Evolutionary conservation across 2,329 filamentous ascomycete species (phyloP), one percentile per base, ranked within the genome.

Genomic region (Xylariales sp.): DNA sequence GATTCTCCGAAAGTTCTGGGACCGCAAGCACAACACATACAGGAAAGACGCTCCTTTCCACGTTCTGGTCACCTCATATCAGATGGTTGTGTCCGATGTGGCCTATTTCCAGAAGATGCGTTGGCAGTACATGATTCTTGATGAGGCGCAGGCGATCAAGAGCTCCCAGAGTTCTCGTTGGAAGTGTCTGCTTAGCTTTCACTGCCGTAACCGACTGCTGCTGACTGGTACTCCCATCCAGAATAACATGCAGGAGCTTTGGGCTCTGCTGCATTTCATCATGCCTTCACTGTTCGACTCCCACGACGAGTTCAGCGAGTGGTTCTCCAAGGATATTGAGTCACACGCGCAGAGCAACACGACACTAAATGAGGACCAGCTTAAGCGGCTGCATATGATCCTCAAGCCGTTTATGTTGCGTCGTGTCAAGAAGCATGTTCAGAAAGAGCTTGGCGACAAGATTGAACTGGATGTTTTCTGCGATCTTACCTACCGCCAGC

Each of bases 41-140:
- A 89, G 81, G 53, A 88, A 87, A 55, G 89, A 96, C 41, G 89
- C 90, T 1, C 83, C 89, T 12, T 97, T 98, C 69, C 93, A 98
- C 57, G 90, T 98, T 37, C 79, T 96, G 36, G 83, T 98, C 33
- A 98, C 93, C 0, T 97, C 91, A 1, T 98, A 98, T 61, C 93
- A 98, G 63, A 74, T 98, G 25, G 93, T 98, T 18, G 93, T 98
- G 15, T 87, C 90, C 18, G 93, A 98, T 59, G 88, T 94, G 2
- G 83, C 89, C 43, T 98, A 98, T 63, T 97, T 98, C 69, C 91
- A 96, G 65, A 97, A 97, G 72, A 93, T 98, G 75, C 86, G 86
- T 53, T 98, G 93, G 93, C 93, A 97, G 66, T 97, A 98, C 70
- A 98, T 98, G 93, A 96, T 98, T 61, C 78, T 98, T 28, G 93